Evolutionary conservation across 2,329 filamentous ascomycete genomes (phyloP).

Genomic region (Lasiodiplodia gonubiensis): DNA sequence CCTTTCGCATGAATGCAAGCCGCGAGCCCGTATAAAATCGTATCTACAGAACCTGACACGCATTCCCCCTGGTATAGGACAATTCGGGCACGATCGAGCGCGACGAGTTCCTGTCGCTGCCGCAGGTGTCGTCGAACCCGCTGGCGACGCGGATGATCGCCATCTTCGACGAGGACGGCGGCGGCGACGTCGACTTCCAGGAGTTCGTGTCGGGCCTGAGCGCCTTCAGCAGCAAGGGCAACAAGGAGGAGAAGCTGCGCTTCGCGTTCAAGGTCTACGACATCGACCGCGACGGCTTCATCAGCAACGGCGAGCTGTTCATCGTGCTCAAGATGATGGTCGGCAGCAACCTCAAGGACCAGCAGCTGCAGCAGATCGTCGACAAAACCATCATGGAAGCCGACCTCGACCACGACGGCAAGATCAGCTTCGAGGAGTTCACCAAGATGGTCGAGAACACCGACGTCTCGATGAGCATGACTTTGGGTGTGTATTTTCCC

Average conservation of each 20-base stretch:
- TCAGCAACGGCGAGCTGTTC: conserved; percentile 98
- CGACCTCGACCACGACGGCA: conserved; percentile 91
- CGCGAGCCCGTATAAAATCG: neutral
- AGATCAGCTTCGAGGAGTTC: conserved; percentile 99
- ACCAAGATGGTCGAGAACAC: conserved; percentile 99
- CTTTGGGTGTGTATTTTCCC: conserved; percentile 58
- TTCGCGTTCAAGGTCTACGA: conserved; percentile 99
- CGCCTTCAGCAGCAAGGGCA: conserved; percentile 96
- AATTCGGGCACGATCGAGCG: conserved; percentile 98
- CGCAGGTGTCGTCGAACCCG: conserved; percentile 97
- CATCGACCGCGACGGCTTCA: conserved; percentile 97
- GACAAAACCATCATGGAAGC: conserved; percentile 99
- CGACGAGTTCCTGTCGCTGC: conserved; percentile 95
- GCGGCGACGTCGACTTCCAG: conserved; percentile 97
- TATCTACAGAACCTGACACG: neutral
- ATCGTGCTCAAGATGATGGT: conserved; percentile 99
- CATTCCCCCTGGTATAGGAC: conserved; percentile 64
- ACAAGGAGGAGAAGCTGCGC: conserved; percentile 97
- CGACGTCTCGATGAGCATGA: conserved; percentile 72
- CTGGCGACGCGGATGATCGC: conserved; percentile 98
- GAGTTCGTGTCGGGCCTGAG: conserved; percentile 96
- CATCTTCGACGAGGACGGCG: conserved; percentile 98
- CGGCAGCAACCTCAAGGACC: conserved; percentile 97
- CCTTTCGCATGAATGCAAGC: neutral
- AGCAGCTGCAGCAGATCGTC: conserved; percentile 98